Percentiles rank a stretch among this genome's conserved stretches.
Conservation (phyloP, 768 basidiomycete genomes). For the Porphyrellus cyaneotinctus region DNA sequence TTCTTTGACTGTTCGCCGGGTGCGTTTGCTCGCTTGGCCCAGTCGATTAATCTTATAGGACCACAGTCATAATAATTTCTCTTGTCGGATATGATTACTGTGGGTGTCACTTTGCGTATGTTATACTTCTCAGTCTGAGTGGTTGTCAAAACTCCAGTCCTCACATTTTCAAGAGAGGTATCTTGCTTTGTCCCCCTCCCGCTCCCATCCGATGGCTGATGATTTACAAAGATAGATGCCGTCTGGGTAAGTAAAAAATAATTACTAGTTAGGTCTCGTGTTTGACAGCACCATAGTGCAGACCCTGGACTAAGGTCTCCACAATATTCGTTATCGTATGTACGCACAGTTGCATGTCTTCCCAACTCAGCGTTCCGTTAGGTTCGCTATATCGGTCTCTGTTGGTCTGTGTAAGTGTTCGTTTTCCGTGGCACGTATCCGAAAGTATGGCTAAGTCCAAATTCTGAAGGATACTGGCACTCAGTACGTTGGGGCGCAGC, state of each 20-base stretch:
- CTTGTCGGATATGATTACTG: constrained; percentile 16
- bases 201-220: not conserved
- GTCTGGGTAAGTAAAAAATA: constrained; percentile 9
- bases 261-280: fast-evolving
- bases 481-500: constrained; percentile 1
- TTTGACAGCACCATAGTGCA: not conserved
- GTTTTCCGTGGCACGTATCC: no score
- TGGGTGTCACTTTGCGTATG: not conserved
- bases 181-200: not conserved
- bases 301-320: constrained; percentile 15
- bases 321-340: constrained; percentile 14
- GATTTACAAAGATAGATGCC: constrained; percentile 5
- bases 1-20: not conserved
- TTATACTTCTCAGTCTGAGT: not conserved
- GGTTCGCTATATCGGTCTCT: constrained; percentile 17
- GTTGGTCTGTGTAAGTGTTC: constrained; percentile 7
- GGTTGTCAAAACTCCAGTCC: constrained; percentile 1
- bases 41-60: not conserved
- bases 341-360: not conserved
- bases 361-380: not conserved
- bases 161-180: constrained; percentile 15
- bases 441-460: not conserved
- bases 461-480: not conserved
- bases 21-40: not conserved
- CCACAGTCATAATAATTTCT: constrained; percentile 3